phyloP scores from a whole-genome alignment of 2,329 filamentous ascomycete species.

The Aspergillus caelatus region DNA sequence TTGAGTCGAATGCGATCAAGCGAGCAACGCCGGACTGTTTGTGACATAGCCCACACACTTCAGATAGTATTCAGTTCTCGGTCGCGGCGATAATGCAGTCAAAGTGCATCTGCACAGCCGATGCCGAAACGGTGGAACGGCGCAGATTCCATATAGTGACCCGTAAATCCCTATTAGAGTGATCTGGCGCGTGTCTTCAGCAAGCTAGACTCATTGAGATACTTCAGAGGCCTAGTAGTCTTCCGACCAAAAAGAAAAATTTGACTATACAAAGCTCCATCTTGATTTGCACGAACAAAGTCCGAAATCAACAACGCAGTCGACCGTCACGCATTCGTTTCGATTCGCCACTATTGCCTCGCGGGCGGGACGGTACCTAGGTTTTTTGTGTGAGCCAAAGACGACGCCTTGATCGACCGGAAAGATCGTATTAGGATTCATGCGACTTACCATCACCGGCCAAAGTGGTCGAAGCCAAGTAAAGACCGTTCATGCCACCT shows the following conservation, averaged over 20 bases:
- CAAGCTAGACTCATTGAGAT: background rate
- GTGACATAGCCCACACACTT: background rate
- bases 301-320: slow-evolving; percentile 71
- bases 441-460: slow-evolving; percentile 48
- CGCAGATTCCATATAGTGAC: background rate
- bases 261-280: background rate
- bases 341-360: slow-evolving; percentile 52
- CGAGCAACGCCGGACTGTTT: background rate
- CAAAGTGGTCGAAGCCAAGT: slow-evolving; percentile 50
- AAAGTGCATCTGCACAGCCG: background rate
- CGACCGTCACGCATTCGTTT: slow-evolving; percentile 60
- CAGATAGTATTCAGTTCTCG: too few relatives aligned
- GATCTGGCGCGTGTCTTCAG: background rate
- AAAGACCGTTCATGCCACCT: slow-evolving; percentile 50
- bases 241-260: background rate
- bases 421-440: background rate
- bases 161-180: background rate
- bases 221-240: background rate
- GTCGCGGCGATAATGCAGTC: background rate
- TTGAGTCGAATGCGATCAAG: slow-evolving; percentile 2
- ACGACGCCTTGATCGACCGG: slow-evolving; percentile 38
- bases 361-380: slow-evolving; percentile 58
- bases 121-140: background rate
- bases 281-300: slow-evolving; percentile 70
- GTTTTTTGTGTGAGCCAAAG: slow-evolving; percentile 38